These are phyloP conservation scores for Ampelomyces quisqualis DNA, from an alignment of 2,329 filamentous ascomycete genomes.

Conservation along the genomic window DNA sequence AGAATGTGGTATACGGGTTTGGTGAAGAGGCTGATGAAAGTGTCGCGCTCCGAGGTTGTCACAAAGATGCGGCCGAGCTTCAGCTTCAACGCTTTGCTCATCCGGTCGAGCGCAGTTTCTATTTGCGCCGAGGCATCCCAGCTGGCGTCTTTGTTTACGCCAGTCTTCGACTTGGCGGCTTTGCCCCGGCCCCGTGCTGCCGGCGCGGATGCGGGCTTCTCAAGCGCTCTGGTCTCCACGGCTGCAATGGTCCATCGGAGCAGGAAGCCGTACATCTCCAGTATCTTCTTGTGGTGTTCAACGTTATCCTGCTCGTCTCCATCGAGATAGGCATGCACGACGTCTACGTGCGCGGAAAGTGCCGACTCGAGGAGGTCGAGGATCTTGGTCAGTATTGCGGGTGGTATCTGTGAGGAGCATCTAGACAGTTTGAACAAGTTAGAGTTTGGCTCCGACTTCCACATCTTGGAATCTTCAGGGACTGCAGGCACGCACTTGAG, in stretches of 20 bases:
- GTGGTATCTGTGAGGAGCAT: slow-evolving; percentile 75
- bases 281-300: slow-evolving; percentile 81
- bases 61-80: slow-evolving; percentile 92
- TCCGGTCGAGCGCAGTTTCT: slow-evolving; percentile 83
- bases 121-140: slow-evolving; percentile 92
- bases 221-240: slow-evolving; percentile 90
- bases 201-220: slow-evolving; percentile 75
- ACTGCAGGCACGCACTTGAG: slow-evolving; percentile 82
- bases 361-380: slow-evolving; percentile 88
- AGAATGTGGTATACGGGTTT: slow-evolving; percentile 90
- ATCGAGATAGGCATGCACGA: slow-evolving; percentile 82
- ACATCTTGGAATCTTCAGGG: slow-evolving; percentile 34
- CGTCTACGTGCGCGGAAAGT: slow-evolving; percentile 80
- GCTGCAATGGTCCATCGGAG: slow-evolving; percentile 93
- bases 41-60: slow-evolving; percentile 94
- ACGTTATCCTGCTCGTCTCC: slow-evolving; percentile 80
- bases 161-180: slow-evolving; percentile 67
- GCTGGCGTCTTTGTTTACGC: slow-evolving; percentile 63
- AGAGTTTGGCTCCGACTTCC: slow-evolving; percentile 56
- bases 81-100: slow-evolving; percentile 93
- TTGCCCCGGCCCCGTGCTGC: slow-evolving; percentile 73
- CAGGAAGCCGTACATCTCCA: slow-evolving; percentile 93
- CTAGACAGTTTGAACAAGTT: slow-evolving; percentile 68
- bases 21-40: slow-evolving; percentile 88
- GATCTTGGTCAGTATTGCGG: slow-evolving; percentile 84